phyloP scores from a whole-genome alignment of 805 yeast genomes.

The Maudiozyma bulderi region DNA sequence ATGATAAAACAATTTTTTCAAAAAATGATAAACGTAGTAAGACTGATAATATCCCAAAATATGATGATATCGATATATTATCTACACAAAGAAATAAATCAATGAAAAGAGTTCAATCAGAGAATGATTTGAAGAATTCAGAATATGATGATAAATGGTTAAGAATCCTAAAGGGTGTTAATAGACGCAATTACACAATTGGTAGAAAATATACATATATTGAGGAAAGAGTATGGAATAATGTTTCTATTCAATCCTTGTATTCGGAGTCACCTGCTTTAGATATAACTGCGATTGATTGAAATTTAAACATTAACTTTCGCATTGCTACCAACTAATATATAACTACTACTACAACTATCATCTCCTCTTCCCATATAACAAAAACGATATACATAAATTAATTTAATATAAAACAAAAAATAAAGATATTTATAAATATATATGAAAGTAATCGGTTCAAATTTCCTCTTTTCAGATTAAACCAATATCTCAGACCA shows the following conservation, averaged over 20 bases:
- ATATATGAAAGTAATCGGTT: too few relatives aligned
- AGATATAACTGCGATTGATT: background rate
- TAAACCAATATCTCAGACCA: too few relatives aligned
- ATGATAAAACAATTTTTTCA: background rate
- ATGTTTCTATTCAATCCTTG: too few relatives aligned
- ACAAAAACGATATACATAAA: too few relatives aligned
- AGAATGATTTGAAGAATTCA: background rate
- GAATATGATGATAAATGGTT: constrained; percentile 12
- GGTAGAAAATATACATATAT: background rate
- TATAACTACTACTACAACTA: too few relatives aligned
- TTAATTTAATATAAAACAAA: too few relatives aligned
- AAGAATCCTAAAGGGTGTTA: constrained; percentile 15
- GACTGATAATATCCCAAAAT: background rate
- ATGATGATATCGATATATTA: background rate
- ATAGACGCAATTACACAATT: constrained; percentile 8
- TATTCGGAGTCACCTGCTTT: background rate
- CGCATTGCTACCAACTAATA: background rate
- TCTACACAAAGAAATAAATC: background rate
- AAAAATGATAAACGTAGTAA: background rate
- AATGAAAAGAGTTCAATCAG: background rate
- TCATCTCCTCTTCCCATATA: too few relatives aligned
- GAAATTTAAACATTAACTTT: background rate
- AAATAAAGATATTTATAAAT: too few relatives aligned
- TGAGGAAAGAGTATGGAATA: background rate
- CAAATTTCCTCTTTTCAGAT: too few relatives aligned